Percentiles rank a stretch among this genome's conserved stretches.
These are phyloP conservation scores for Gymnopus androsaceus DNA, from an alignment of 1,284 basidiomycete species.

Conservation along the genomic window DNA sequence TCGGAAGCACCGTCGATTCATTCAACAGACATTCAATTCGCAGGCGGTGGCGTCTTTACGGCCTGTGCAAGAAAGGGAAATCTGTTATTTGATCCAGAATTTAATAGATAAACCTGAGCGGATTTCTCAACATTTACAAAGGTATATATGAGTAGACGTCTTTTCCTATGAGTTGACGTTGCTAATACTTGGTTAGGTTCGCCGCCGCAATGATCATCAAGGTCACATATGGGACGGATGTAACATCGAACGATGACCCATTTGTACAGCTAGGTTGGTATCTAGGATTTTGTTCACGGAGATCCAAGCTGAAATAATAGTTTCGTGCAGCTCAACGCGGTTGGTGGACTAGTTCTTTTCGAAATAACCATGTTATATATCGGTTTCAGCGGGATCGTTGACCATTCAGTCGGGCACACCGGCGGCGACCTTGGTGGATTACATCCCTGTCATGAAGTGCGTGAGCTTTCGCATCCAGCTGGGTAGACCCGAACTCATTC, in stretches of 20 bases:
- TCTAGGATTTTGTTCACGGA: too few relatives aligned
- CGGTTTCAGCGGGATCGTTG: conserved; percentile 46
- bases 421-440: conserved; percentile 58
- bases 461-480: too few relatives aligned
- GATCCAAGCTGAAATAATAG: too few relatives aligned
- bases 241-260: conserved; percentile 42
- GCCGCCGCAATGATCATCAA: conserved; percentile 48
- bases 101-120: conserved; percentile 39
- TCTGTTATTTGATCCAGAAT: conserved; percentile 38
- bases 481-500: conserved; percentile 3
- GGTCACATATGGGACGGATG: conserved; percentile 47
- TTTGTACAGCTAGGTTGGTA: too few relatives aligned
- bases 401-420: conserved; percentile 53
- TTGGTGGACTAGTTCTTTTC: too few relatives aligned
- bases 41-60: conserved; percentile 39
- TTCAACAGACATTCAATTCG: conserved; percentile 49
- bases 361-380: too few relatives aligned
- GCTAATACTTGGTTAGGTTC: conserved; percentile 32
- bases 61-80: conserved; percentile 44
- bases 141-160: conserved; percentile 28
- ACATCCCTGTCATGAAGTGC: conserved; percentile 52
- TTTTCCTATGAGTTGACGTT: not conserved
- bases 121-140: conserved; percentile 44
- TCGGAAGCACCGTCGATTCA: conserved; percentile 50
- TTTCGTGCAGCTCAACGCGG: too few relatives aligned